Evolutionary conservation across 23 red algal species (phyloP), one percentile per base, ranked within the genome.

Genomic region (Pyropia haitanensis): DNA sequence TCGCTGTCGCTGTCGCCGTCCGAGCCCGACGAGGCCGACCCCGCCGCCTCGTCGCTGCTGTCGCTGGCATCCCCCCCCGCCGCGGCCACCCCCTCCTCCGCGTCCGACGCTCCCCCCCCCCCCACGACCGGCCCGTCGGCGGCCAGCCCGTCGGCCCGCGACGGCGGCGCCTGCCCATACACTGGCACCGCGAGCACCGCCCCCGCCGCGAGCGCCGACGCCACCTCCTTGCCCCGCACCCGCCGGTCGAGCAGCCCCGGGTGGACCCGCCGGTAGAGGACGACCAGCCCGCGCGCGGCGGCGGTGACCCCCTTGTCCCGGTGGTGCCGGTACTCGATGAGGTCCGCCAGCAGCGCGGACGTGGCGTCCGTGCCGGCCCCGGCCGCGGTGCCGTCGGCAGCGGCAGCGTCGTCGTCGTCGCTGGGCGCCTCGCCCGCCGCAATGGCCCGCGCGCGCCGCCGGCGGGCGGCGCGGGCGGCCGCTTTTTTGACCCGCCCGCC

Each of bases 291-390:
- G 24, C 93, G 73, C 2, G 93, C 93, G 12, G 84, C 93, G 85
- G 90, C 90, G 65, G 81, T 81, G n/a, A 97, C 71, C n/a, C 93
- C 84, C 64, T 85, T 89, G 68, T 90, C 77, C 15, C 85, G 79
- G 23, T 64, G 69, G n/a, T 51, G 58, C 27, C 80, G 79, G 33
- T 86, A 97, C 39, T 81, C 63, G 27, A 82, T 75, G 20, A 97
- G 64, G 55, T 97, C 93, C 60, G 77, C 62, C 5, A 97, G 60
- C 20, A 97, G 67, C 39, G 39, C 39, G 1, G 39, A 46, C 4
- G 39, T 46, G 39, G 39, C 39, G 0, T 46, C 39, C 8, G 39
- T 12, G 39, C 39, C 39, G 5, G 39, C 39, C 5, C 39, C 39
- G 39, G 39, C 39, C 39, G 39, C 39, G 39, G 0, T 9, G 39